Conservation (phyloP, 352 stramenopile genomes). For the Phytopythium delawarense region DNA sequence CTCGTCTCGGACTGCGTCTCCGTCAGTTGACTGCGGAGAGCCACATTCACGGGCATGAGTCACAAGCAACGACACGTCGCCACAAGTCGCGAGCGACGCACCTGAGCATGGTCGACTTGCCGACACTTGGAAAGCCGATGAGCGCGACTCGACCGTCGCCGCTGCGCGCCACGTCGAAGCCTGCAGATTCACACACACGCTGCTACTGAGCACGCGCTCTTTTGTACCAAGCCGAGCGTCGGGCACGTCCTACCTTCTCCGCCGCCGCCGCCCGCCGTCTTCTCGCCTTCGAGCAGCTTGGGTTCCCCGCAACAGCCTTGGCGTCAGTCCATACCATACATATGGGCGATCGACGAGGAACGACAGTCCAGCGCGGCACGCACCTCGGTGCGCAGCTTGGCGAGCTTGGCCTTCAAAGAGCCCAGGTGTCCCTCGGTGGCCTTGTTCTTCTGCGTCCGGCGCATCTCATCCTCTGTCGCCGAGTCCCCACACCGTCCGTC, state of each 20-base stretch:
- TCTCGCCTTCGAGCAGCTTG: slow-evolving; percentile 81
- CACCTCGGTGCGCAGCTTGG: slow-evolving; percentile 97
- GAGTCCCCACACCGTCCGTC: background rate
- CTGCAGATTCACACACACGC: slow-evolving; percentile 23
- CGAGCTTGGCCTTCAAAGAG: slow-evolving; percentile 97
- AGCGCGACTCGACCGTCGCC: slow-evolving; percentile 97
- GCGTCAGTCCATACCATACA: background rate
- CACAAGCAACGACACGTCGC: background rate
- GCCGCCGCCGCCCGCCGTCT: slow-evolving; percentile 63
- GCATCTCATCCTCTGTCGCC: slow-evolving; percentile 93
- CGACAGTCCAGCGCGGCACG: background rate
- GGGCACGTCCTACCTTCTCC: slow-evolving; percentile 36
- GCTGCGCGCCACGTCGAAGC: slow-evolving; percentile 93
- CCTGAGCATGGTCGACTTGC: slow-evolving; percentile 87
- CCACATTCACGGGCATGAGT: background rate
- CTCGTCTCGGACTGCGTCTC: slow-evolving; percentile 96
- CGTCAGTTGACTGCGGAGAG: slow-evolving; percentile 85
- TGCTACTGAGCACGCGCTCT: background rate
- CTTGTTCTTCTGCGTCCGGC: slow-evolving; percentile 99
- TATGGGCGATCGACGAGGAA: no score
- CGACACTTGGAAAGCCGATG: slow-evolving; percentile 92
- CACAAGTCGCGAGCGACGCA: slow-evolving; percentile 8
- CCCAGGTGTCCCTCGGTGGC: slow-evolving; percentile 89
- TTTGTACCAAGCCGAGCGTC: background rate
- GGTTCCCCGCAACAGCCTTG: background rate